These are phyloP conservation scores for Rhodomyrtus tomentosa DNA, from an alignment of 345 rosid species.

Conservation along the genomic window DNA sequence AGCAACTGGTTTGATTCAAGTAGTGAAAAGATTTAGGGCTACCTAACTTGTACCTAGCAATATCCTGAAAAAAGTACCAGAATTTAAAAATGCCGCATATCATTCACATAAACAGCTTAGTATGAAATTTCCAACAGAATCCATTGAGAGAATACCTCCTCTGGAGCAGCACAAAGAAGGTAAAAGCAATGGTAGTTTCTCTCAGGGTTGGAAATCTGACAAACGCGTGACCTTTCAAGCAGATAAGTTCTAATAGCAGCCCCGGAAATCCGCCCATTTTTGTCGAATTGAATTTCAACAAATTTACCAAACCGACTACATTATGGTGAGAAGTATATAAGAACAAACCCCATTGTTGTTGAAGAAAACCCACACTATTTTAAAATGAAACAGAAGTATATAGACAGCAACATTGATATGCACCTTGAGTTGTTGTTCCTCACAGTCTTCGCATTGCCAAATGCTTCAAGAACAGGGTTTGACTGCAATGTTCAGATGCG, in stretches of 20 bases:
- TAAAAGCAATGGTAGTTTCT: conserved; percentile 93
- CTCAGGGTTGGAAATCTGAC: conserved; percentile 87
- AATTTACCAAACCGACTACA: conserved; percentile 93
- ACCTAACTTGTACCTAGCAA: conserved; percentile 48
- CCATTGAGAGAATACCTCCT: conserved; percentile 43
- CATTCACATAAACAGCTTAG: neutral
- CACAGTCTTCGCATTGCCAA: conserved; percentile 93
- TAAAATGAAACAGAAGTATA: neutral
- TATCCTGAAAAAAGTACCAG: conserved; percentile 36
- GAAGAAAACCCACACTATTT: neutral
- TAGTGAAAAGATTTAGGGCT: conserved; percentile 60
- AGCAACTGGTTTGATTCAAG: conserved; percentile 72
- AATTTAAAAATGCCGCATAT: neutral
- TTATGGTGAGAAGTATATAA: conserved; percentile 1
- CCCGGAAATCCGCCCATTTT: conserved; percentile 86
- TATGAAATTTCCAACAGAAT: neutral
- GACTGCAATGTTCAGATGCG: conserved; percentile 37
- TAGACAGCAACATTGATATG: neutral
- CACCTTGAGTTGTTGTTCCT: conserved; percentile 94
- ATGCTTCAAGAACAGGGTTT: conserved; percentile 95
- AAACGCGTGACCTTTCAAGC: conserved; percentile 92
- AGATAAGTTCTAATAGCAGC: conserved; percentile 90
- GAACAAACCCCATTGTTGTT: neutral
- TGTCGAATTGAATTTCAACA: conserved; percentile 90
- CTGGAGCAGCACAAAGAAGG: conserved; percentile 90